Percentiles rank a stretch among this genome's conserved stretches.
Conservation (phyloP, 1,284 basidiomycete genomes). For the Cystobasidium pallidum region DNA sequence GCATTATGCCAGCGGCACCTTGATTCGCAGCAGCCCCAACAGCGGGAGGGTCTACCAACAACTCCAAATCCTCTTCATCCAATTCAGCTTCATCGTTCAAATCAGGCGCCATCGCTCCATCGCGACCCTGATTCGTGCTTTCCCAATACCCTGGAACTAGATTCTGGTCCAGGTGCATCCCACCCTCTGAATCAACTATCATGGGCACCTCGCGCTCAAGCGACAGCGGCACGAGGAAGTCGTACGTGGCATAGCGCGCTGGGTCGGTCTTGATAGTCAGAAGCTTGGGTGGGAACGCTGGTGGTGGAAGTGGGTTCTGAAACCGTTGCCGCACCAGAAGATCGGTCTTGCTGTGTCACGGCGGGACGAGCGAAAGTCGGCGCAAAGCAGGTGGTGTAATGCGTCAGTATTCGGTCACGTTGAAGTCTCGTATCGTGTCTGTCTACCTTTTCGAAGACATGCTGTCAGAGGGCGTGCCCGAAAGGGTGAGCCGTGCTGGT, state of each 20-base stretch:
- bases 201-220: slow-evolving; percentile 81
- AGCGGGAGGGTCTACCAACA: slow-evolving; percentile 46
- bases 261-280: slow-evolving; percentile 84
- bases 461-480: neutral
- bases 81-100: slow-evolving; percentile 11
- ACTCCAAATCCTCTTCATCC: slow-evolving; percentile 50
- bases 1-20: slow-evolving; percentile 35
- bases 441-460: neutral
- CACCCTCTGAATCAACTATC: slow-evolving; percentile 90
- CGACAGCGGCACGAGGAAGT: slow-evolving; percentile 77
- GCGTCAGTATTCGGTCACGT: no score
- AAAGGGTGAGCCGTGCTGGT: neutral
- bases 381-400: no score
- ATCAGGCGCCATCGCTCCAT: slow-evolving; percentile 64
- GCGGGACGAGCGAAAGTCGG: neutral
- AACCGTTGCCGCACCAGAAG: slow-evolving; percentile 89
- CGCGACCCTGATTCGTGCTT: slow-evolving; percentile 74
- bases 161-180: slow-evolving; percentile 78
- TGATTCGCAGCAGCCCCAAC: slow-evolving; percentile 14
- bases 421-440: no score
- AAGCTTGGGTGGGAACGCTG: slow-evolving; percentile 91
- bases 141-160: slow-evolving; percentile 70
- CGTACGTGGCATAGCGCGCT: slow-evolving; percentile 78
- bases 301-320: slow-evolving; percentile 85
- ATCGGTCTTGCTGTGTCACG: slow-evolving; percentile 67